Evolutionary conservation across 768 basidiomycete genomes (phyloP), one percentile per base, ranked within the genome.

Genomic region (Termitomyces sp.): DNA sequence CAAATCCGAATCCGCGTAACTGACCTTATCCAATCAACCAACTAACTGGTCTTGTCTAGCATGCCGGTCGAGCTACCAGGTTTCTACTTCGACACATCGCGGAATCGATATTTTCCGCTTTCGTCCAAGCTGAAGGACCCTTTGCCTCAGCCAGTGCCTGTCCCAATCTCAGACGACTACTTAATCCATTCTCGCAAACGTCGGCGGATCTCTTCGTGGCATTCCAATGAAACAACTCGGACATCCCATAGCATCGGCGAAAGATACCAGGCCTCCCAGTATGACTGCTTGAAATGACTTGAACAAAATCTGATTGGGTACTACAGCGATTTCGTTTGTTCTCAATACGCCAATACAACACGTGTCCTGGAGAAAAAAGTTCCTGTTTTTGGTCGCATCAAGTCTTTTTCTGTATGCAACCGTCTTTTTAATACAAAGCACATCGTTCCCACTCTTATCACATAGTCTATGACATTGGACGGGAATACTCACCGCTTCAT

Each of bases 31-130:
- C 25, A 25, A 25, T 25, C 25, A 25, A 25, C 25, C 25, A 25
- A 34, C 40, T 4, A 42, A 1, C 40, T 42, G 0, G 11, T 17
- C 5, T 12, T 42, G 14, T 42, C 5, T 17, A 42, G 40, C n/a
- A 84, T 84, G 82, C 78, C 81, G 56, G 74, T 69, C 59, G 73
- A 81, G 12, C 75, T 86, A 11, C 83, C 85, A 54, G 86, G 86
- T 1, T 71, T 86, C 56, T 83, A 82, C 67, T 88, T 79, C 74
- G 85, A 88, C 66, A 68, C 74, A 61, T 67, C 68, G 38, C 73
- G 70, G 58, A 81, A 83, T 45, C 79, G 86, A 10, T 87, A 88
- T 69, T 88, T 86, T 65, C 83, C 86, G 29, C 38, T 79, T 12
- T 76, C 80, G 29, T 80, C 80, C 1, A 74, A 71, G 43, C 79